Percentiles rank a stretch among this genome's conserved stretches.
phyloP scores from a whole-genome alignment of 2,329 filamentous ascomycete species.

The Arthrobotrys conoides region DNA sequence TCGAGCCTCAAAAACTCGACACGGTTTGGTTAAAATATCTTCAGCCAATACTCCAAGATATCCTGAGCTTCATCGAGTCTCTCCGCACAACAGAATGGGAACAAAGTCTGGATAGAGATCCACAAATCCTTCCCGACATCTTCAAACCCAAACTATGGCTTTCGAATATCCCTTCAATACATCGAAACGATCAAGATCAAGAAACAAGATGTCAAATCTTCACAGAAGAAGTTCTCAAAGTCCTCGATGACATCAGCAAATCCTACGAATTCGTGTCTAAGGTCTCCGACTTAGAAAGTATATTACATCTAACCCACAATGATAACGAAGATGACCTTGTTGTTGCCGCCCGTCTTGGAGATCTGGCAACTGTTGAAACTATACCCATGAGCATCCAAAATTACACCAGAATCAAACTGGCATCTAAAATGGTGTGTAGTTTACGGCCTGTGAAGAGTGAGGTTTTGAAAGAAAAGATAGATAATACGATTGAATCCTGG shows the following conservation, averaged over 20 bases:
- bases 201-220: conserved; percentile 10
- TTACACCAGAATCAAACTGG: neutral
- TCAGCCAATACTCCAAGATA: neutral
- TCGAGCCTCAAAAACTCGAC: neutral
- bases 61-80: neutral
- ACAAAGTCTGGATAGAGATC: neutral
- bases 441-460: neutral
- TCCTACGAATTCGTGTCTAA: neutral
- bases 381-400: neutral
- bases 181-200: conserved; percentile 3
- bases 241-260: neutral
- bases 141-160: neutral
- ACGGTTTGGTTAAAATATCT: neutral
- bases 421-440: neutral
- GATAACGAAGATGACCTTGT: neutral
- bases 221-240: neutral
- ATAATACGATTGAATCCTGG: conserved; percentile 6
- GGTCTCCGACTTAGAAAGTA: neutral
- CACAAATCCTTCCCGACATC: conserved; percentile 2
- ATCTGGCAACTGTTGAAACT: neutral
- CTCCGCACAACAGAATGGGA: neutral
- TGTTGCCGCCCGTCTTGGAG: neutral
- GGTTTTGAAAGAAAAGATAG: neutral
- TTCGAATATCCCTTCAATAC: neutral
- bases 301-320: neutral